phyloP scores from a whole-genome alignment of 2,329 filamentous ascomycete species.

The Colletotrichum falcatum region DNA sequence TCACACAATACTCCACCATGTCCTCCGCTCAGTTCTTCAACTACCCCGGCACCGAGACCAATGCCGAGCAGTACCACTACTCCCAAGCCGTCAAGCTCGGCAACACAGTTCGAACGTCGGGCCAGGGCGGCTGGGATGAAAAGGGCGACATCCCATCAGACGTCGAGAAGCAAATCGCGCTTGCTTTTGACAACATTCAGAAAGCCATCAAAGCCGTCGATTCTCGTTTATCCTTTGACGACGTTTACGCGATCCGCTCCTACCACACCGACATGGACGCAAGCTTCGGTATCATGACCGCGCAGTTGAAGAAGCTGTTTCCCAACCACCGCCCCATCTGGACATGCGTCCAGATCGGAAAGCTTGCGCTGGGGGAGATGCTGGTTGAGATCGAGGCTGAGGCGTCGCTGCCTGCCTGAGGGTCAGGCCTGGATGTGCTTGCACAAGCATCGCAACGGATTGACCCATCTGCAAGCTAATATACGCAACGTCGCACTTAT shows the following conservation, averaged over 20 bases:
- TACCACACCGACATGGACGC: slow-evolving; percentile 45
- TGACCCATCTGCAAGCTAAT: background rate
- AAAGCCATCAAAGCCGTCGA: slow-evolving; percentile 44
- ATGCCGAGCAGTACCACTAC: slow-evolving; percentile 45
- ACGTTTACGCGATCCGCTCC: slow-evolving; percentile 45
- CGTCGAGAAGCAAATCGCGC: slow-evolving; percentile 57
- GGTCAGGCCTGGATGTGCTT: too few species aligned
- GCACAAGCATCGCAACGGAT: background rate
- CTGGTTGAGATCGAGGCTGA: slow-evolving; percentile 69
- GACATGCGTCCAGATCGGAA: slow-evolving; percentile 64
- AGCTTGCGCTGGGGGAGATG: slow-evolving; percentile 63
- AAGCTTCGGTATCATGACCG: slow-evolving; percentile 55
- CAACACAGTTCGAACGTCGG: slow-evolving; percentile 45
- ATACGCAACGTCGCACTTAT: background rate
- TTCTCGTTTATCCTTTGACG: slow-evolving; percentile 49
- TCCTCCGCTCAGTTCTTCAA: slow-evolving; percentile 35
- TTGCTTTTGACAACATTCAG: slow-evolving; percentile 45
- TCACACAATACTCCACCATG: background rate
- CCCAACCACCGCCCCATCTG: slow-evolving; percentile 65
- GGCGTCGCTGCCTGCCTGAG: slow-evolving; percentile 47
- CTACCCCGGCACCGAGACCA: slow-evolving; percentile 42
- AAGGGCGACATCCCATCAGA: slow-evolving; percentile 42
- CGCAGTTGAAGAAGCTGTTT: slow-evolving; percentile 62
- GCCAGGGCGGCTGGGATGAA: slow-evolving; percentile 45
- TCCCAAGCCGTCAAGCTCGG: slow-evolving; percentile 46